phyloP scores from a whole-genome alignment of 306 rosid genomes.

The Dryas alaskensis region DNA sequence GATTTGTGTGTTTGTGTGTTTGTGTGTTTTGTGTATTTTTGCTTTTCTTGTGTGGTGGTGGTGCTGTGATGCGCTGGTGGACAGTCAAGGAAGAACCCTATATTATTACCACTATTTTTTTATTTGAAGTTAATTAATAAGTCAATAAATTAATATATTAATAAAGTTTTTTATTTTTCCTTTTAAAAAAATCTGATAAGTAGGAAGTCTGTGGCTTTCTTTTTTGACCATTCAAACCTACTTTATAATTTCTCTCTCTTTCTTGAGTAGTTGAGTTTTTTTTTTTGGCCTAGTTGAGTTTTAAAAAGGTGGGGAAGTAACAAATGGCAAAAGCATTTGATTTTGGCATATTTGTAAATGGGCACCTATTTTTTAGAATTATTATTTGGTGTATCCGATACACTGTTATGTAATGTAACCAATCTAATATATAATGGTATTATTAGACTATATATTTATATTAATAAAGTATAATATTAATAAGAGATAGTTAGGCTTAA shows the following conservation, averaged over 20 bases:
- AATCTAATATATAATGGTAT: too few relatives aligned
- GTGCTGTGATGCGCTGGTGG: slow-evolving; percentile 76
- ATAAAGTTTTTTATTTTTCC: background rate
- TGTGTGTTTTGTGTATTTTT: slow-evolving; percentile 21
- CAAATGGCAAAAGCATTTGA: background rate
- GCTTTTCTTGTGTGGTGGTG: slow-evolving; percentile 41
- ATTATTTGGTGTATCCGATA: too few relatives aligned
- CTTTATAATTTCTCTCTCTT: slow-evolving; percentile 7
- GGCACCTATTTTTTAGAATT: background rate
- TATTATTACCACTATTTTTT: slow-evolving; percentile 8
- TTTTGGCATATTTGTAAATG: slow-evolving; percentile 8
- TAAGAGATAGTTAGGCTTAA: too few relatives aligned
- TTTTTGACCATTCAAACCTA: slow-evolving; percentile 57
- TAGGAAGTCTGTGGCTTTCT: slow-evolving; percentile 24
- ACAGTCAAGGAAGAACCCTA: slow-evolving; percentile 66
- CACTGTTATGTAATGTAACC: too few relatives aligned
- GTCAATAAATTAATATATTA: background rate
- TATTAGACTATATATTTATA: too few relatives aligned
- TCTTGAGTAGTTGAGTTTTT: too few relatives aligned
- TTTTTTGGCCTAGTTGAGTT: background rate
- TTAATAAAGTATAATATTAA: too few relatives aligned
- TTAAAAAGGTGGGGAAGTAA: slow-evolving; percentile 6
- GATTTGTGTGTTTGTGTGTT: slow-evolving; percentile 27
- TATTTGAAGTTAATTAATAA: background rate
- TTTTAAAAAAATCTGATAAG: background rate